Evolutionary conservation across 495 filamentous ascomycete genomes (phyloP).

Genomic region (Hypoxylon perforatum): DNA sequence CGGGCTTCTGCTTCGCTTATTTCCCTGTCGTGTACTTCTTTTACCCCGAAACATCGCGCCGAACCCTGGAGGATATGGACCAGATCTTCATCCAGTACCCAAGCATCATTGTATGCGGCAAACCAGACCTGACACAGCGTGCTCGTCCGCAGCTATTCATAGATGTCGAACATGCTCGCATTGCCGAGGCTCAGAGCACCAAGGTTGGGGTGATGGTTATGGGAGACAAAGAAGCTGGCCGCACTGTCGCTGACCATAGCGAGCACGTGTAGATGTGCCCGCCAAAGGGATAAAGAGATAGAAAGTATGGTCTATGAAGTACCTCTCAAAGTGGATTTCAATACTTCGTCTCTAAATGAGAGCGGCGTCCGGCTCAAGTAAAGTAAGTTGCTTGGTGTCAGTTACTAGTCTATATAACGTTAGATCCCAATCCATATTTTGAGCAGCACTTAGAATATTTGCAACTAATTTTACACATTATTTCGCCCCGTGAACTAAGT

Average conservation of each 20-base stretch:
- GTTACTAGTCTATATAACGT: too few species aligned
- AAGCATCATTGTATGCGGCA: constrained; percentile 47
- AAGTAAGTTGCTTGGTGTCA: too few species aligned
- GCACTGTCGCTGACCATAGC: not conserved
- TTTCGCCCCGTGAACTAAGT: too few species aligned
- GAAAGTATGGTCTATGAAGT: not conserved
- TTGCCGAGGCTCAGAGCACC: not conserved
- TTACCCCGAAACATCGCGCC: constrained; percentile 49
- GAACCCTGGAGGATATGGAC: constrained; percentile 52
- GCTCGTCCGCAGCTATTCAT: constrained; percentile 41
- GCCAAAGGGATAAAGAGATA: not conserved
- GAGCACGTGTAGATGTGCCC: not conserved
- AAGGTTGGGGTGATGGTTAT: not conserved
- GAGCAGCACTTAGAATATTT: too few species aligned
- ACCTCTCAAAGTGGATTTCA: not conserved
- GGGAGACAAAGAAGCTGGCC: not conserved
- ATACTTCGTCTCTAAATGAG: too few species aligned
- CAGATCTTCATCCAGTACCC: constrained; percentile 50
- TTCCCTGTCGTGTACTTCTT: constrained; percentile 47
- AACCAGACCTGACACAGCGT: constrained; percentile 43
- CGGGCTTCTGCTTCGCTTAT: constrained; percentile 38
- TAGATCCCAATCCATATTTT: too few species aligned
- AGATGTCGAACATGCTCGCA: constrained; percentile 39
- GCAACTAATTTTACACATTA: too few species aligned
- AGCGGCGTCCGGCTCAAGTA: too few species aligned